Evolutionary conservation across 176 grass and related monocot species (phyloP), one percentile per base, ranked within the genome.

Genomic region (Ampelocalamus luodianensis): DNA sequence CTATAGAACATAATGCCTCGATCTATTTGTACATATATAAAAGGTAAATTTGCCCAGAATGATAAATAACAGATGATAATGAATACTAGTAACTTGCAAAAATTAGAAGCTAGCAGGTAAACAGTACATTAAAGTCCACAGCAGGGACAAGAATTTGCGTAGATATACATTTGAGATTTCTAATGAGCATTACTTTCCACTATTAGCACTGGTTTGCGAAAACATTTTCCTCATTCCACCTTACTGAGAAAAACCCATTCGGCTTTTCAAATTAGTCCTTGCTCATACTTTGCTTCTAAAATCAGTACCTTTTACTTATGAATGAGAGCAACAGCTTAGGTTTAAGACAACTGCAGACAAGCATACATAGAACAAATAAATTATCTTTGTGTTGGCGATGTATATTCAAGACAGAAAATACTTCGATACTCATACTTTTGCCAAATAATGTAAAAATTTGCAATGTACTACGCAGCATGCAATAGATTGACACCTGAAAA

Each of bases 401-500:
- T 36, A 55, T 55, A 55, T 55, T 22, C 53, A 55, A 55, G 53
- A 8, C 53, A 22, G n/a, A n/a, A 20, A 73, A 16, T 61, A 43
- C 13, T 9, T 71, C 0, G 17, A 1, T 36, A 72, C 14, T 48
- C 77, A 1, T 36, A 72, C 14, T 48, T 82, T 46, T 65, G 56
- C 39, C 29, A 90, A 49, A 78, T 34, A 69, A 74, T 53, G 38
- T 68, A 87, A 66, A 78, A 65, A 9, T 73, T 73, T 49, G 38
- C 17, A 83, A 79, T 79, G 38, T 40, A 34, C 15, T 67, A 66
- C 15, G 40, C 27, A 87, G 18, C 39, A 79, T 56, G 48, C 38
- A 68, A 72, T 77, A 72, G 49, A 74, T 74, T 48, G 49, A 49
- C 65, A 78, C 39, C 79, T 82, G 79, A 77, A 61, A 51, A 27